A percentile compares a stretch with the other conserved stretches of the same genome.
Evolutionary conservation across 139 green algal species (phyloP).

Genomic region (Closterium sp.): DNA sequence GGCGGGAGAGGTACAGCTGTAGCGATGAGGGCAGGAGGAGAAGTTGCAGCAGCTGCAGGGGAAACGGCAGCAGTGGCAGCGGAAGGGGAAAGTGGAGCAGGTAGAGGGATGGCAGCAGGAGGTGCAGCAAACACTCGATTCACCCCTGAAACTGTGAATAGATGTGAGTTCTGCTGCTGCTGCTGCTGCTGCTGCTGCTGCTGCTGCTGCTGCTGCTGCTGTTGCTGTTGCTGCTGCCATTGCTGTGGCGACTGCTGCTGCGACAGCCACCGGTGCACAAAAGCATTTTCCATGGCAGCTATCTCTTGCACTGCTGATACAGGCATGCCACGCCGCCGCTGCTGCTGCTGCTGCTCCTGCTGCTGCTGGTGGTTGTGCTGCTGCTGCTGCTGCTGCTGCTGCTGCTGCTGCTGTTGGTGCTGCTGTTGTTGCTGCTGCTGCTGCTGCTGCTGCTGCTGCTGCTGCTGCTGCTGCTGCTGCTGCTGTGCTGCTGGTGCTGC

Average conservation of each 20-base stretch:
- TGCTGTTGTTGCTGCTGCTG: not conserved
- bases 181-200: not conserved
- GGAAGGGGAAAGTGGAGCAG: not conserved
- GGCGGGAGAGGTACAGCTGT: no score
- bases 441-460: not conserved
- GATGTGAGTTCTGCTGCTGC: not conserved
- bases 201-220: not conserved
- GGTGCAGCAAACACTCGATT: not conserved
- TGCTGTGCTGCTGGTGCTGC: no score
- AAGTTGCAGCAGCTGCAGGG: not conserved
- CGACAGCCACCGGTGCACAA: no score
- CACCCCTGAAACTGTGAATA: not conserved
- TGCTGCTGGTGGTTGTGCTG: not conserved
- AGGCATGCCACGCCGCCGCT: not conserved
- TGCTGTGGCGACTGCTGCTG: not conserved
- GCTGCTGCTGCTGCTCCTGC: not conserved
- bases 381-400: not conserved
- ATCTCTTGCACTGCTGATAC: no score
- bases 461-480: no score
- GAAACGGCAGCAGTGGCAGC: not conserved
- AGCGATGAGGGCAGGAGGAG: not conserved
- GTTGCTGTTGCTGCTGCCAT: no score
- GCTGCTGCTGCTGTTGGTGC: not conserved
- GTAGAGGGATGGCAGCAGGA: not conserved
- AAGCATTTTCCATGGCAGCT: no score